Evolutionary conservation across 2,329 filamentous ascomycete species (phyloP).

Genomic region (Fonsecaea pedrosoi): DNA sequence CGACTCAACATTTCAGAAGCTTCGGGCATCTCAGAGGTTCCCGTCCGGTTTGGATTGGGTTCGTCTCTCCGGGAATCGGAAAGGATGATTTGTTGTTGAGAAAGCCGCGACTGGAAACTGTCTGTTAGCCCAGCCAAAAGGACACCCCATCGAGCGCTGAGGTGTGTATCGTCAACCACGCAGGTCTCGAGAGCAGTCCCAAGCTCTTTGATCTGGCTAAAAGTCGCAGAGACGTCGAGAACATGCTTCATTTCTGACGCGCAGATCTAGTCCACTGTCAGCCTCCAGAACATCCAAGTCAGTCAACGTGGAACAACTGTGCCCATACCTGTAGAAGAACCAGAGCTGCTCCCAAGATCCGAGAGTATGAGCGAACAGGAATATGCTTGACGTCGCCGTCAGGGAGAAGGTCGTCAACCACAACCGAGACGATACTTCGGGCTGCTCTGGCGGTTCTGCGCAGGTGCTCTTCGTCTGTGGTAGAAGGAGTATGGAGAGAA

Average conservation of each 20-base stretch:
- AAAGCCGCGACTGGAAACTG: conserved; percentile 8
- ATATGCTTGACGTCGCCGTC: conserved; percentile 11
- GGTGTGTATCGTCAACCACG: conserved; percentile 15
- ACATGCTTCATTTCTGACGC: conserved; percentile 11
- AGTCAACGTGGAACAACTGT: not conserved
- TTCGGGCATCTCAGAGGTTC: conserved; percentile 4
- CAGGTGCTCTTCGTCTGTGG: conserved; percentile 2
- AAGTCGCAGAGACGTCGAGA: conserved; percentile 8
- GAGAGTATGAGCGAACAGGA: conserved; percentile 9
- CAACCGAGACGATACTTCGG: conserved; percentile 8
- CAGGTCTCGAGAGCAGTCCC: conserved; percentile 6
- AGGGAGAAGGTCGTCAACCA: conserved; percentile 12
- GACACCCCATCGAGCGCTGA: conserved; percentile 7
- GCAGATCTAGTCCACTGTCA: not conserved
- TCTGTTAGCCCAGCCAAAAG: conserved; percentile 7
- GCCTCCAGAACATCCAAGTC: not conserved
- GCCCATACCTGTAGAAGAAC: conserved; percentile 10
- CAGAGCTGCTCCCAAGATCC: conserved; percentile 5
- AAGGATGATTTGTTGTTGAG: not conserved
- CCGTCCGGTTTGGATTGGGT: not conserved
- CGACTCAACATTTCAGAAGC: not conserved
- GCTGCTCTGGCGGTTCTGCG: conserved; percentile 5
- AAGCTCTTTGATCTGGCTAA: conserved; percentile 7
- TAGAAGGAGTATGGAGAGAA: not conserved
- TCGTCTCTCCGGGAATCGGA: not conserved